These are phyloP conservation scores for Fagopyrum homotropicum DNA, from an alignment of 148 eudicot genomes.

Conservation along the genomic window DNA sequence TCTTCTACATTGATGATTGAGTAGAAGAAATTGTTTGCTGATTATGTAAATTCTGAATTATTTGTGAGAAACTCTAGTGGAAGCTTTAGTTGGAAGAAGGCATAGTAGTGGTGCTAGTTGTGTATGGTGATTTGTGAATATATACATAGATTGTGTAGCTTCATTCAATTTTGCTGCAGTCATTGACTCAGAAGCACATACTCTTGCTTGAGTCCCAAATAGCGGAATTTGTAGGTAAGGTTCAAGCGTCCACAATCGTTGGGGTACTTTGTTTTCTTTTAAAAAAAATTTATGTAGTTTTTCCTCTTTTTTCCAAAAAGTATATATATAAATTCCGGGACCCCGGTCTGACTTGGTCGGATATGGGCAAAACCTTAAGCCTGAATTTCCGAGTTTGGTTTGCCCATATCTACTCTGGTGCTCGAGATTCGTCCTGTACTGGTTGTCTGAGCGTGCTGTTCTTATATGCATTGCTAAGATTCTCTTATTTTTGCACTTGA, in stretches of 20 bases:
- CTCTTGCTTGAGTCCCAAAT: background rate
- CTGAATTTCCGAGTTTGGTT: too few species aligned
- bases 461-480: background rate
- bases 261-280: too few species aligned
- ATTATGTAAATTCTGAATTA: background rate
- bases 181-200: background rate
- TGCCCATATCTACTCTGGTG: too few species aligned
- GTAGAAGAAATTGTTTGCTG: background rate
- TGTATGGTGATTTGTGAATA: background rate
- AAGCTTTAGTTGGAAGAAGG: background rate
- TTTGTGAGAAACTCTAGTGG: background rate
- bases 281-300: too few species aligned
- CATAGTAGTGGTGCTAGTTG: constrained; percentile 15
- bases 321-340: too few species aligned
- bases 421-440: background rate
- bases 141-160: background rate
- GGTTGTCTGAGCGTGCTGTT: background rate
- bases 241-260: too few species aligned
- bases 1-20: background rate
- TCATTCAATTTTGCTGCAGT: constrained; percentile 1
- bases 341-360: too few species aligned
- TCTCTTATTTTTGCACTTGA: background rate
- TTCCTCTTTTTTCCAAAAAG: too few species aligned
- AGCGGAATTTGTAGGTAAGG: too few species aligned
- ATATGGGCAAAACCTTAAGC: too few species aligned